phyloP scores from a whole-genome alignment of 768 basidiomycete species.

The Artomyces pyxidatus region DNA sequence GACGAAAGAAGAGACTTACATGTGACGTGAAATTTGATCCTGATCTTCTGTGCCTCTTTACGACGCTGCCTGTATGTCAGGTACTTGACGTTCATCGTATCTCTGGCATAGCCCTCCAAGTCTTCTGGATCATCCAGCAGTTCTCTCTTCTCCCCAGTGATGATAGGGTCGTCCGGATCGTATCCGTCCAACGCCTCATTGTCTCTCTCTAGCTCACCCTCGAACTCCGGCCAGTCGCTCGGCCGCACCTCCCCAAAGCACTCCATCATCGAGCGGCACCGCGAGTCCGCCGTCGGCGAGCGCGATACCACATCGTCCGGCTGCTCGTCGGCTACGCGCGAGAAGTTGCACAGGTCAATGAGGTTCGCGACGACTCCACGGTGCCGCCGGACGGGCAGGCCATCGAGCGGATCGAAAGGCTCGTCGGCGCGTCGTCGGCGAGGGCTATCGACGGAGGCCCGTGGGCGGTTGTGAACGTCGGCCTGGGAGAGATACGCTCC shows the following conservation, averaged over 20 bases:
- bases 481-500: conserved; percentile 15
- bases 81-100: conserved; percentile 32
- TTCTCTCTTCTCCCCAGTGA: conserved; percentile 47
- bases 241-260: not conserved
- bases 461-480: too few relatives aligned
- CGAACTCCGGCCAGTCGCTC: not conserved
- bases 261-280: not conserved
- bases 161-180: conserved; percentile 66
- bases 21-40: conserved; percentile 69
- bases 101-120: conserved; percentile 42
- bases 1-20: conserved; percentile 35
- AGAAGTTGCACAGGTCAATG: conserved; percentile 42
- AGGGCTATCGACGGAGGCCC: too few relatives aligned
- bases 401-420: conserved; percentile 8
- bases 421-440: too few relatives aligned
- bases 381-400: conserved; percentile 11
- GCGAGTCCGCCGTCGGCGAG: too few relatives aligned
- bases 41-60: conserved; percentile 55
- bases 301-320: too few relatives aligned
- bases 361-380: conserved; percentile 44
- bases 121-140: conserved; percentile 53
- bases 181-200: conserved; percentile 39
- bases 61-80: conserved; percentile 64
- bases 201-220: conserved; percentile 6
- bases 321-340: too few relatives aligned